phyloP scores from a whole-genome alignment of 768 basidiomycete species.

The Heimioporus sp. region DNA sequence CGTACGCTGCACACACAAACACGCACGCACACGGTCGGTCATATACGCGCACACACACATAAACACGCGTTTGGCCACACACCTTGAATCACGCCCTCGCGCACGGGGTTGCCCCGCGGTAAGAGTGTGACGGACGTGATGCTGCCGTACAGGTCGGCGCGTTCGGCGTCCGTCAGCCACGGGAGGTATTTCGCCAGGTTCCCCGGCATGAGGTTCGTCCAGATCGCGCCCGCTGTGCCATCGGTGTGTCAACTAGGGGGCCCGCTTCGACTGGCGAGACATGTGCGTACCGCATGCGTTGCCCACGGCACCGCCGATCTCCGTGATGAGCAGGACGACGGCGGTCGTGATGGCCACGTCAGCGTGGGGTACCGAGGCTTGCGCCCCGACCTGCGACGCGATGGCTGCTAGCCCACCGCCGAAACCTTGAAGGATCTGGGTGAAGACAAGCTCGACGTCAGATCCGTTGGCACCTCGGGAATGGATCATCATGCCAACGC shows the following conservation, averaged over 20 bases:
- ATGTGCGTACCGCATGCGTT: constrained; percentile 54
- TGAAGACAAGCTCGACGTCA: constrained; percentile 56
- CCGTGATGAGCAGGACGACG: constrained; percentile 63
- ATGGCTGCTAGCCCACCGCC: constrained; percentile 71
- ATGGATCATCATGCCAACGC: constrained; percentile 68
- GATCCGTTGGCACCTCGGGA: constrained; percentile 60
- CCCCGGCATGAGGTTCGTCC: constrained; percentile 64
- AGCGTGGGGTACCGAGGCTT: constrained; percentile 60
- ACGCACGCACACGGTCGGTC: neutral
- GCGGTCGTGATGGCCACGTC: constrained; percentile 71
- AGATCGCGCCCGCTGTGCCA: constrained; percentile 55
- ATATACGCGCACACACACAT: too few relatives aligned
- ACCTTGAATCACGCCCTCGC: constrained; percentile 63
- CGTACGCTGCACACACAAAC: constrained; percentile 46
- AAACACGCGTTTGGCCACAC: constrained; percentile 14
- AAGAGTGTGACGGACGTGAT: constrained; percentile 50
- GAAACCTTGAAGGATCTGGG: constrained; percentile 70
- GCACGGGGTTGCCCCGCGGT: constrained; percentile 53
- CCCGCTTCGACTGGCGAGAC: neutral
- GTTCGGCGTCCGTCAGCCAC: constrained; percentile 40
- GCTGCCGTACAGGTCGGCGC: constrained; percentile 51
- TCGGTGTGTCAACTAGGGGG: neutral
- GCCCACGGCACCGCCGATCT: constrained; percentile 67
- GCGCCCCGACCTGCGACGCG: constrained; percentile 56
- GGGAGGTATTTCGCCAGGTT: constrained; percentile 58